Evolutionary conservation across 495 filamentous ascomycete genomes (phyloP), one percentile per base, ranked within the genome.

Genomic region (Poronia punctata): DNA sequence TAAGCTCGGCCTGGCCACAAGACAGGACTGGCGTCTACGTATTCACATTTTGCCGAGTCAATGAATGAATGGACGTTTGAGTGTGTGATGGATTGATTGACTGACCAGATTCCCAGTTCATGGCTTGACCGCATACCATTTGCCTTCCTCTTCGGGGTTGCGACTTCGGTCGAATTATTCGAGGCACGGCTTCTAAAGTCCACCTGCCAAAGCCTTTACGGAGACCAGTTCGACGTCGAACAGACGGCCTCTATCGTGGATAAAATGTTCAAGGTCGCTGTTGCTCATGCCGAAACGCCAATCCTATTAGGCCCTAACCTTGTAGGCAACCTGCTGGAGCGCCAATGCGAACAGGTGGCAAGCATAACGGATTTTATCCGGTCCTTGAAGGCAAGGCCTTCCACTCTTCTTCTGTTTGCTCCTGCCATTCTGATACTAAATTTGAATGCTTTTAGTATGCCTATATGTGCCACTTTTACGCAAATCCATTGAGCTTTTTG

Each of bases 381-480:
- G 46, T 80, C 85, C 35, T 58, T 95, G 3, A 93, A 95, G 71
- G 86, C 89, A 65, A 54, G 57, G 38, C 10, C 10, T 5, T 23
- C 17, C 15, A n/a, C 4, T 2, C 32, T 18, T 3, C 11, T n/a
- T 3, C 21, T 8, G 7, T 9, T 2, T 36, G 14, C 40, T 14
- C 24, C 18, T 26, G 39, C 47, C n/a, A 34, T 33, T 11, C 8
- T 11, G 10, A 21, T 11, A 9, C 6, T 25, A 11, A 18, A 15
- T 20, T 12, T 5, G 7, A 25, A 45, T 5, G 20, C 5, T 11
- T 35, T 9, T 46, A 93, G 83, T 96, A 96, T 62, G 78, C 81
- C 10, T 90, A 92, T 49, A 96, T 98, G 90, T 87, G 83, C 20
- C 87, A 95, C 59, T 96, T 94, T 58, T 97, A 90, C 54, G 85